phyloP scores from a whole-genome alignment of 306 rosid species.

The Potentilla sterilis region DNA sequence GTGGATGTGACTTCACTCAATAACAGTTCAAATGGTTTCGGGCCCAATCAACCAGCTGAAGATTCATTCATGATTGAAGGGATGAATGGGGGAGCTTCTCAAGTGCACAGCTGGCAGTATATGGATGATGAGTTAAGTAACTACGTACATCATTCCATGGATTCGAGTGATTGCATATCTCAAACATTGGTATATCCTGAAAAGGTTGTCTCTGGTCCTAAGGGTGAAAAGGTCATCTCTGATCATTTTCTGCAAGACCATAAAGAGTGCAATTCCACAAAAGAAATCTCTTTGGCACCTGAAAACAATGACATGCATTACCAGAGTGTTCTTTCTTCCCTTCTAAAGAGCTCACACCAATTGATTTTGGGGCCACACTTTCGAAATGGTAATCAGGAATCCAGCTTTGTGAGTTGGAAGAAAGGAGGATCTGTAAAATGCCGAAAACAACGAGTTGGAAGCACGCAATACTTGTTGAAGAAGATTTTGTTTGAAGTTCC shows the following conservation, averaged over 20 bases:
- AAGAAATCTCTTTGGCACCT: conserved; percentile 38
- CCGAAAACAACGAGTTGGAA: conserved; percentile 40
- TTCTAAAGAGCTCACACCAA: conserved; percentile 54
- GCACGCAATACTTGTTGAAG: conserved; percentile 56
- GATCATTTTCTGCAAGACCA: conserved; percentile 28
- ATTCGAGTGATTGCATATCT: conserved; percentile 80
- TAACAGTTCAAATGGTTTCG: conserved; percentile 48
- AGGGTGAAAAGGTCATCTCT: conserved; percentile 16
- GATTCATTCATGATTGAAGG: conserved; percentile 48
- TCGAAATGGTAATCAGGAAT: conserved; percentile 42
- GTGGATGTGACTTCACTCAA: conserved; percentile 47
- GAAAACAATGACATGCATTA: conserved; percentile 51
- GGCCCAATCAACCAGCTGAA: conserved; percentile 39
- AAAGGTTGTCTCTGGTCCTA: conserved; percentile 35
- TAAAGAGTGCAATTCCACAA: conserved; percentile 45
- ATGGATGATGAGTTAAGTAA: conserved; percentile 70
- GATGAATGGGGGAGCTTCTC: conserved; percentile 48
- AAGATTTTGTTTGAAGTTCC: conserved; percentile 76
- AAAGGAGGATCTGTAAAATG: conserved; percentile 34
- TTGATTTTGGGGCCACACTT: conserved; percentile 39
- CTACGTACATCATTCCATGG: conserved; percentile 57
- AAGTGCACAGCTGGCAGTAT: conserved; percentile 72
- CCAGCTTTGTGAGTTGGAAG: conserved; percentile 62
- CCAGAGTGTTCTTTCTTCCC: conserved; percentile 52
- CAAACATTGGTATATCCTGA: conserved; percentile 57